phyloP scores from a whole-genome alignment of 352 stramenopile species.

The Globisporangium orthogonon region DNA sequence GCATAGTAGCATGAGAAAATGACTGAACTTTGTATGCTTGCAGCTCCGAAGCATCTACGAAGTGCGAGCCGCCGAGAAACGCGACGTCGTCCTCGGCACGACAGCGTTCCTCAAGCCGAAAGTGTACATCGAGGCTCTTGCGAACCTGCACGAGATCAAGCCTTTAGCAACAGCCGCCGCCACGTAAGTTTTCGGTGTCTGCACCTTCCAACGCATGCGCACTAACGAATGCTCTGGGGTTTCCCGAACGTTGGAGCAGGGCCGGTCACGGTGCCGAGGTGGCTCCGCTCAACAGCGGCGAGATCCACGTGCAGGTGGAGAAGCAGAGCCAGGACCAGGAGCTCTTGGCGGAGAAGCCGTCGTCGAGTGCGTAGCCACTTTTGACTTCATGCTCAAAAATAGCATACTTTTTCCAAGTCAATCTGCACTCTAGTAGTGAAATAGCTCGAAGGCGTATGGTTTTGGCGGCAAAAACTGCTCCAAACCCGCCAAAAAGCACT shows the following conservation, averaged over 20 bases:
- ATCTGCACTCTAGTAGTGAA: neutral
- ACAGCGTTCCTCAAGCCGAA: conserved; percentile 66
- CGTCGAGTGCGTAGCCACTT: conserved; percentile 1
- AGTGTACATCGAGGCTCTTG: conserved; percentile 49
- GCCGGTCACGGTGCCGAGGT: conserved; percentile 39
- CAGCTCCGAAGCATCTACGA: conserved; percentile 82
- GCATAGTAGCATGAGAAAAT: neutral
- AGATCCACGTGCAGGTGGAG: conserved; percentile 69
- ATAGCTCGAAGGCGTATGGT: too few relatives aligned
- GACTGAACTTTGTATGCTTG: neutral
- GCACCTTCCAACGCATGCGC: neutral
- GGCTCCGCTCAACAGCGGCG: conserved; percentile 42
- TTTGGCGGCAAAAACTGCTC: conserved; percentile 1
- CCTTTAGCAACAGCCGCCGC: conserved; percentile 13
- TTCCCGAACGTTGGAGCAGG: conserved; percentile 9
- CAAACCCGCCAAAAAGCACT: conserved; percentile 1
- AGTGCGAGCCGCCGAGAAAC: conserved; percentile 54
- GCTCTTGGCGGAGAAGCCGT: conserved; percentile 10
- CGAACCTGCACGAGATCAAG: conserved; percentile 54
- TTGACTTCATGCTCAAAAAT: neutral
- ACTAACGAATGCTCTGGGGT: neutral
- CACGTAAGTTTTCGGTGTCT: conserved; percentile 8
- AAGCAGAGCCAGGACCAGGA: conserved; percentile 31
- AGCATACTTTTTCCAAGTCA: neutral
- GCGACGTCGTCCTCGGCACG: conserved; percentile 60